These are phyloP conservation scores for Neofusicoccum ribis DNA, from an alignment of 2,329 filamentous ascomycete genomes.

Conservation along the genomic window DNA sequence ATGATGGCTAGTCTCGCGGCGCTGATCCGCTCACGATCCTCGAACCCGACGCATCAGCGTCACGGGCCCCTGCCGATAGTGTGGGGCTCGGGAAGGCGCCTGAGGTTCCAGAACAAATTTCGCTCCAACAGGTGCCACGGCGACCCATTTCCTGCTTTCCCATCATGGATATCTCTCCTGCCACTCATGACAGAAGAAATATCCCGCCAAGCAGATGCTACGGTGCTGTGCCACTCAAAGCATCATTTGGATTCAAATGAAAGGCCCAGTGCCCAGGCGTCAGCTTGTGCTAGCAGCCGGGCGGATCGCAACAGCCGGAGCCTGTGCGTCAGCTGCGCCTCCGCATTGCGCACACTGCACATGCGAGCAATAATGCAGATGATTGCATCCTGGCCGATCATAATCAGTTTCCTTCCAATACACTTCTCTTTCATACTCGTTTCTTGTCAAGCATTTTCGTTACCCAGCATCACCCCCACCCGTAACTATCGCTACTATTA, in stretches of 20 bases:
- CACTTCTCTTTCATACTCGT: neutral
- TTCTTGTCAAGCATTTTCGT: slow-evolving; percentile 1
- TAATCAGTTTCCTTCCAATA: neutral
- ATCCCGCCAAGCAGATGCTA: neutral
- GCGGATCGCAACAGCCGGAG: neutral
- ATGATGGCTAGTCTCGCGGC: slow-evolving; percentile 35
- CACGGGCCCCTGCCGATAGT: neutral
- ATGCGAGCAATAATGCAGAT: neutral
- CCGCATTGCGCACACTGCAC: neutral
- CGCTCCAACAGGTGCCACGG: neutral
- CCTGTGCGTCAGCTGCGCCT: neutral
- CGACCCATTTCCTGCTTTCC: neutral
- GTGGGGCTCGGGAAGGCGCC: neutral
- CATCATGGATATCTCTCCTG: neutral
- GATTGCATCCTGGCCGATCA: slow-evolving; percentile 1
- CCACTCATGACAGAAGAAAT: neutral
- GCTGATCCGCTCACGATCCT: neutral
- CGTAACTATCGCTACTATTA: neutral
- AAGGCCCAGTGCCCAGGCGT: neutral
- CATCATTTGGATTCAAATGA: neutral
- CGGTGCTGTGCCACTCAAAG: neutral
- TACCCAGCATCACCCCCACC: neutral
- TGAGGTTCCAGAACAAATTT: neutral
- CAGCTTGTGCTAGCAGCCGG: neutral
- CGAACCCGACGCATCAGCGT: neutral